These are phyloP conservation scores for Fraxinus ornus DNA, from an alignment of 305 asterid genomes.

Conservation along the genomic window DNA sequence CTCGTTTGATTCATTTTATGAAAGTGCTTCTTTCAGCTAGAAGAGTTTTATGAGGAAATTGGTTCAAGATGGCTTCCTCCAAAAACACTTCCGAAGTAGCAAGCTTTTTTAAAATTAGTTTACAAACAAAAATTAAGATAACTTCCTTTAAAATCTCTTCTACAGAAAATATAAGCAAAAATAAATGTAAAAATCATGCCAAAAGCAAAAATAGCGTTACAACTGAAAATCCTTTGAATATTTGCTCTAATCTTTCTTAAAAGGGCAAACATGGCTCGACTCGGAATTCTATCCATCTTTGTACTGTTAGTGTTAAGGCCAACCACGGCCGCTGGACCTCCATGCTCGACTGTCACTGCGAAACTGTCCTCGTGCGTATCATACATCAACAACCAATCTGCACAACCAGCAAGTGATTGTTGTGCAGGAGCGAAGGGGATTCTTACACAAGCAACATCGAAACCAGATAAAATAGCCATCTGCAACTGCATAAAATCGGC, in stretches of 20 bases:
- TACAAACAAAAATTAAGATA: no score
- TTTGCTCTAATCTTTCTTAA: not conserved
- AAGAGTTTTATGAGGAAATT: not conserved
- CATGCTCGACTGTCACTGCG: not conserved
- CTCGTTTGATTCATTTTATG: not conserved
- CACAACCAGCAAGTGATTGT: conserved; percentile 17
- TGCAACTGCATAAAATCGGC: conserved; percentile 35
- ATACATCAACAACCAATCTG: not conserved
- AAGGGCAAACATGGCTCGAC: not conserved
- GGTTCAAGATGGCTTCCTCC: not conserved
- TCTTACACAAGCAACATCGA: not conserved
- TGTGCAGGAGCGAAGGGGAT: conserved; percentile 23
- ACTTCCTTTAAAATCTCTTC: not conserved
- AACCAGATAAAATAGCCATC: conserved; percentile 10
- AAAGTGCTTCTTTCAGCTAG: no score
- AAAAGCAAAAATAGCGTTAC: not conserved
- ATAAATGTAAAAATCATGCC: not conserved
- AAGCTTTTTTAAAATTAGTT: not conserved
- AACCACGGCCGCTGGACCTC: not conserved
- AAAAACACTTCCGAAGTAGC: not conserved
- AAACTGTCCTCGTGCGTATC: conserved; percentile 16
- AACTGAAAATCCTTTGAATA: not conserved
- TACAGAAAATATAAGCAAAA: not conserved
- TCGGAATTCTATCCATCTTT: conserved; percentile 3
- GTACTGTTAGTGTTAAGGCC: not conserved